These are phyloP conservation scores for Backusella circina DNA, from an alignment of 192 early-diverging fungal species.

Conservation along the genomic window DNA sequence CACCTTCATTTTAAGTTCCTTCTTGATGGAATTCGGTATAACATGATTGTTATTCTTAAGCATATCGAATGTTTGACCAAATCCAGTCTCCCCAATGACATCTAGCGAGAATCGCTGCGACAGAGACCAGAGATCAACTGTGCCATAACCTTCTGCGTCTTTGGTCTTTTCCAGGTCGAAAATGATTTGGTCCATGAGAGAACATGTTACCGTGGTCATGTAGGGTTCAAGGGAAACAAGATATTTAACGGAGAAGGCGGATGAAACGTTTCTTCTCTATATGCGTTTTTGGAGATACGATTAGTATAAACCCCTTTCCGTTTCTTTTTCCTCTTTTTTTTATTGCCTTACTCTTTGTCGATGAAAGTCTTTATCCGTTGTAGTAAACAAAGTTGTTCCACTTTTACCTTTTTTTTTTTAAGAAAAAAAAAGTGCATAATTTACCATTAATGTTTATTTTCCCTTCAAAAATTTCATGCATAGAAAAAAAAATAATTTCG, in stretches of 20 bases:
- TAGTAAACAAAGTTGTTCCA: constrained; percentile 22
- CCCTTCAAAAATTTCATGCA: too few species aligned
- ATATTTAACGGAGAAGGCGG: constrained; percentile 47
- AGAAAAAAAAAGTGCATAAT: background rate
- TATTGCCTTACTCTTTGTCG: constrained; percentile 22
- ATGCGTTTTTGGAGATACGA: background rate
- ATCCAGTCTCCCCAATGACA: constrained; percentile 47
- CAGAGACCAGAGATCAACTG: constrained; percentile 38
- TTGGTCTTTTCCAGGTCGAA: constrained; percentile 15
- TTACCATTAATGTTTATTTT: too few species aligned
- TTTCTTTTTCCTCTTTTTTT: background rate
- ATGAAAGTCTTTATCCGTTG: constrained; percentile 36
- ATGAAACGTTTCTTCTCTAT: constrained; percentile 43
- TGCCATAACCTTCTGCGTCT: constrained; percentile 6
- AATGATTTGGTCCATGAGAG: constrained; percentile 30
- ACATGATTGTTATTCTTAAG: constrained; percentile 36
- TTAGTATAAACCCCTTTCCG: background rate
- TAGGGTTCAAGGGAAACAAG: constrained; percentile 41
- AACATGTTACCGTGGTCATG: constrained; percentile 22
- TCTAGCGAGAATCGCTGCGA: constrained; percentile 37
- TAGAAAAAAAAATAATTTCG: background rate
- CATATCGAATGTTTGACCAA: constrained; percentile 50
- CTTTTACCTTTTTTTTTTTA: constrained; percentile 1
- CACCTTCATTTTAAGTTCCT: background rate
- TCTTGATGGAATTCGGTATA: constrained; percentile 25